phyloP scores from a whole-genome alignment of 202 grass and related monocot species.

The Tripidium arundinaceum region DNA sequence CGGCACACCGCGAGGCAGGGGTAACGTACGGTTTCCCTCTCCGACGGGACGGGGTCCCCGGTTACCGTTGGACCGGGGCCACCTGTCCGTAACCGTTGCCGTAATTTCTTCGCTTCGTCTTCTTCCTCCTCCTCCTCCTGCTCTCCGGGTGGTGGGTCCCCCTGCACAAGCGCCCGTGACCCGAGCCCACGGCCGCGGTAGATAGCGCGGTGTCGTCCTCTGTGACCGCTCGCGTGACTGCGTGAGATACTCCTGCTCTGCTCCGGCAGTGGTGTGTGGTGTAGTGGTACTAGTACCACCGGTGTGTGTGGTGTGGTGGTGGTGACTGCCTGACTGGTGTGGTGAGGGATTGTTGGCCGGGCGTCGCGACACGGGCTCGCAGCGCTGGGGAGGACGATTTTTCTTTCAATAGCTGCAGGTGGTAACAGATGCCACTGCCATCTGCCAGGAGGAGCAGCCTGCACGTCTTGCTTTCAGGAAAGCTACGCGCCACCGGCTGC shows the following conservation, averaged over 20 bases:
- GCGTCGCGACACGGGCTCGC: background rate
- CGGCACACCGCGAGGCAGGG: no score
- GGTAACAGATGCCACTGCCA: background rate
- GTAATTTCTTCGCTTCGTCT: no score
- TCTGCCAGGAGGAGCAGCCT: constrained; percentile 16
- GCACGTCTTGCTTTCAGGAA: constrained; percentile 48
- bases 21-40: background rate
- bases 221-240: no score
- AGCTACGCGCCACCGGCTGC: constrained; percentile 43
- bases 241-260: no score
- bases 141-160: background rate
- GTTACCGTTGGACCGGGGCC: no score
- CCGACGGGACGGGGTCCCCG: background rate
- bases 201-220: background rate
- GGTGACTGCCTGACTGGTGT: no score
- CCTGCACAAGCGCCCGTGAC: background rate
- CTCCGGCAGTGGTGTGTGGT: background rate
- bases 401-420: background rate
- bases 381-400: background rate
- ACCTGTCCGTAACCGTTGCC: background rate
- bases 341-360: background rate
- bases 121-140: no score
- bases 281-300: no score
- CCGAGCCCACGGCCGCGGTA: background rate
- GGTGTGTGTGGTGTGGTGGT: background rate